Base-by-base conservation (phyloP, 2,329 filamentous ascomycete genomes). In the Apiospora pterosperma region DNA sequence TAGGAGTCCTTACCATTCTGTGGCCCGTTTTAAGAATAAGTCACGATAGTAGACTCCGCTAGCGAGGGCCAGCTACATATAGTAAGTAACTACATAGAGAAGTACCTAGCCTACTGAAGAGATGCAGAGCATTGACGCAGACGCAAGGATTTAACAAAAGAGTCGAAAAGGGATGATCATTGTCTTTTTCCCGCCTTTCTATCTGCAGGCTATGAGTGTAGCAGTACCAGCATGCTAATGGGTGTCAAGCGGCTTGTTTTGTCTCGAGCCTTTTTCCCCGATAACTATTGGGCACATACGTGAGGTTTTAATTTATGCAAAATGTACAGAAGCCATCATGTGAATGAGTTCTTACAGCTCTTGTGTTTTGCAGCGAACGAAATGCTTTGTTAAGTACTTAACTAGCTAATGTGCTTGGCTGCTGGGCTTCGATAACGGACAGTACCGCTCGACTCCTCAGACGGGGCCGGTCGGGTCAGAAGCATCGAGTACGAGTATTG, bases 61-160 rank as follows among this genome's bases (percentile, higher is more conserved):
- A 28, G 28, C 7, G 28, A 55, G 34, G 48, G 19, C 19, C 48
- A 34, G 48, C 48, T 28, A 34, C 48, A 55, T 21, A n/a, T 55
- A 31, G 28, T 34, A n/a, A n/a, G n/a, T n/a, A n/a, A n/a, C n/a
- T n/a, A 11, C 48, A n/a, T 55, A 28, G 48, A 34, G 48, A 55
- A 55, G 19, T 38, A 19, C n/a, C 34, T 38, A 21, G 8, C n/a
- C 34, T 38, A 21, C 58, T 38, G 34, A 25, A n/a, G 19, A 19
- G 34, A 39, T 25, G 58, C 58, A 62, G 31, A 48, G 60, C 60
- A 62, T 62, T 62, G 60, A 62, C 60, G 60, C 60, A 62, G 39
- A 10, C 41, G 31, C 60, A 42, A 34, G 60, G 60, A 23, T 48
- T 21, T 36, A 31, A 31, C 31, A 28, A 41, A 34, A 55, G n/a